Percentiles rank a stretch among this genome's conserved stretches.
Evolutionary conservation across 441 rosid species (phyloP).

Genomic region (Theobroma grandiflorum): DNA sequence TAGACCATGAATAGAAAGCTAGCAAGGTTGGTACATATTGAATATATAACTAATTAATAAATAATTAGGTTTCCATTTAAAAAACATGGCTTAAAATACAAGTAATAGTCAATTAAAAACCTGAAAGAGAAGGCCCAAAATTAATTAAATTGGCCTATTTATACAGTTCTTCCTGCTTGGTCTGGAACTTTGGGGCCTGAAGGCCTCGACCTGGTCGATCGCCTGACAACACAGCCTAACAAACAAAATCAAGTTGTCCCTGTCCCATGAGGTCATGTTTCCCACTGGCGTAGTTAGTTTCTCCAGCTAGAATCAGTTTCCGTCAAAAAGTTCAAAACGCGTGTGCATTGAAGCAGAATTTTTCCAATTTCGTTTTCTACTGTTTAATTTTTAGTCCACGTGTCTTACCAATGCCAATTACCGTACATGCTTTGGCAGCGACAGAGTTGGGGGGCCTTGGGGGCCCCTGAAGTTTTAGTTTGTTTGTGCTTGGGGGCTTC

Average conservation of each 20-base stretch:
- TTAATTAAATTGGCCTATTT: not conserved
- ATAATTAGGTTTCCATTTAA: too few relatives aligned
- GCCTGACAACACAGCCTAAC: not conserved
- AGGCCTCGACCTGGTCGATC: not conserved
- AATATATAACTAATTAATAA: not conserved
- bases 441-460: not conserved
- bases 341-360: constrained; percentile 11
- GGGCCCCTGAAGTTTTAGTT: not conserved
- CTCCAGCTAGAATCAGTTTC: too few relatives aligned
- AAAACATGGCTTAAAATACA: not conserved
- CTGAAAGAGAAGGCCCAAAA: not conserved
- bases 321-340: constrained; percentile 17
- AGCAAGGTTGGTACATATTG: not conserved
- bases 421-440: not conserved
- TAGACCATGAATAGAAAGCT: not conserved
- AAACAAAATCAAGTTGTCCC: not conserved
- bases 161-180: not conserved
- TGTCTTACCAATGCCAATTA: not conserved
- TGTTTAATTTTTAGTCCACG: constrained; percentile 16
- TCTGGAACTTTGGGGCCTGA: not conserved
- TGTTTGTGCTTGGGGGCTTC: constrained; percentile 12
- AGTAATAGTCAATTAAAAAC: not conserved
- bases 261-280: not conserved
- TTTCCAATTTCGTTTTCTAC: not conserved
- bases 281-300: not conserved